Percentiles rank a stretch among this genome's conserved stretches.
Evolutionary conservation across 768 basidiomycete genomes (phyloP).

Genomic region (Naematelia aurantialba): DNA sequence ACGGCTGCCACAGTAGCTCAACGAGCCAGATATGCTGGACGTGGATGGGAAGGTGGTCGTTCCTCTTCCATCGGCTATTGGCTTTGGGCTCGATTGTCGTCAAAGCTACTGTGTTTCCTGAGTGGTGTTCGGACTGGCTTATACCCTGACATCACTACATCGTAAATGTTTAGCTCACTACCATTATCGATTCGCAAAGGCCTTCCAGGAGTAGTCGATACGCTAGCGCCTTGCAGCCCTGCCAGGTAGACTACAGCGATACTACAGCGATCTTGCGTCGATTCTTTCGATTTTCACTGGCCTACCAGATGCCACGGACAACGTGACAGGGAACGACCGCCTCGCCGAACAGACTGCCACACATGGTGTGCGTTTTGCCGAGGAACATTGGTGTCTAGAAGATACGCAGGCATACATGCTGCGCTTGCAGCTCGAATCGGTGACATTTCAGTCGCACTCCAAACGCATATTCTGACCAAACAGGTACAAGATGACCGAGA

Average conservation of each 20-base stretch:
- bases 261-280: conserved; percentile 48
- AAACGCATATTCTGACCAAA: not conserved
- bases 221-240: conserved; percentile 46
- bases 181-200: no score
- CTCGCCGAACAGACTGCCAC: conserved; percentile 43
- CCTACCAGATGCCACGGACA: conserved; percentile 38
- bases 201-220: no score
- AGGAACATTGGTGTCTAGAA: conserved; percentile 49
- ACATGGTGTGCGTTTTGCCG: conserved; percentile 40
- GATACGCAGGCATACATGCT: conserved; percentile 51
- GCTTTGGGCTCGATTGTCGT: conserved; percentile 48
- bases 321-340: conserved; percentile 33
- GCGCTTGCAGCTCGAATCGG: conserved; percentile 46
- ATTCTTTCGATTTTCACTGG: conserved; percentile 49
- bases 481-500: conserved; percentile 27
- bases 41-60: conserved; percentile 52
- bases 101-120: conserved; percentile 50
- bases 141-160: conserved; percentile 52
- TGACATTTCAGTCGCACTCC: not conserved
- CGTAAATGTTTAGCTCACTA: conserved; percentile 35
- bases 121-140: conserved; percentile 50
- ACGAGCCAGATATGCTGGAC: conserved; percentile 23
- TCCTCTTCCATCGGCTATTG: conserved; percentile 44
- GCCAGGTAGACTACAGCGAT: conserved; percentile 45
- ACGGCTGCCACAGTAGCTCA: not conserved